A percentile compares a stretch with the other conserved stretches of the same genome.
phyloP scores from a whole-genome alignment of 495 filamentous ascomycete genomes.

The Poronia punctata region DNA sequence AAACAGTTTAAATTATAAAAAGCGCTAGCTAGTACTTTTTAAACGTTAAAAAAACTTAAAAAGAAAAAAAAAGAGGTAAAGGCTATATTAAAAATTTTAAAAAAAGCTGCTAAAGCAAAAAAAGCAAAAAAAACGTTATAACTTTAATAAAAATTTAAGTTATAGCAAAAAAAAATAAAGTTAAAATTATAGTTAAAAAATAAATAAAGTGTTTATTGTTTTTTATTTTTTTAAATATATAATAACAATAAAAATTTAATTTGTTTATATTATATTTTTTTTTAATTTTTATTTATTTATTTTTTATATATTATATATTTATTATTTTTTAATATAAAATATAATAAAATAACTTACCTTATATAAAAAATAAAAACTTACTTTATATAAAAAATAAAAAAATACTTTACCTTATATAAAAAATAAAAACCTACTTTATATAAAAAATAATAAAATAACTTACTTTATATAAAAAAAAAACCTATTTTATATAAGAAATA shows the following conservation, averaged over 20 bases:
- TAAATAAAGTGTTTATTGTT: background rate
- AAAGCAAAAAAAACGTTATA: background rate
- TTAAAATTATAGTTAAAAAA: background rate
- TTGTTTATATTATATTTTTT: too few species aligned
- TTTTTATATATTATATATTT: background rate
- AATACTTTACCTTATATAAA: too few species aligned
- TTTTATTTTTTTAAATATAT: background rate
- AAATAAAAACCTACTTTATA: too few species aligned
- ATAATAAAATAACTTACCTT: background rate
- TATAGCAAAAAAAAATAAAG: constrained; percentile 1
- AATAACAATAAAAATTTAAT: background rate
- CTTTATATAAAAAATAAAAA: too few species aligned
- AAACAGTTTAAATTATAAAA: background rate
- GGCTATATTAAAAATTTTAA: background rate
- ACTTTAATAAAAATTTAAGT: background rate
- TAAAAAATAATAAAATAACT: too few species aligned
- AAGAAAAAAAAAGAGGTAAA: background rate
- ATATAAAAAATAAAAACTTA: background rate
- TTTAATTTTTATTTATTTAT: too few species aligned
- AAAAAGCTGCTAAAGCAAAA: background rate
- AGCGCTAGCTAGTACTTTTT: background rate
- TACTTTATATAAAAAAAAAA: too few species aligned
- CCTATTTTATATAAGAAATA: too few species aligned
- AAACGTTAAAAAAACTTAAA: background rate
- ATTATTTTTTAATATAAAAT: background rate